Evolutionary conservation across 208 protist species (phyloP).

Genomic region (Trichomonas vaginalis): DNA sequence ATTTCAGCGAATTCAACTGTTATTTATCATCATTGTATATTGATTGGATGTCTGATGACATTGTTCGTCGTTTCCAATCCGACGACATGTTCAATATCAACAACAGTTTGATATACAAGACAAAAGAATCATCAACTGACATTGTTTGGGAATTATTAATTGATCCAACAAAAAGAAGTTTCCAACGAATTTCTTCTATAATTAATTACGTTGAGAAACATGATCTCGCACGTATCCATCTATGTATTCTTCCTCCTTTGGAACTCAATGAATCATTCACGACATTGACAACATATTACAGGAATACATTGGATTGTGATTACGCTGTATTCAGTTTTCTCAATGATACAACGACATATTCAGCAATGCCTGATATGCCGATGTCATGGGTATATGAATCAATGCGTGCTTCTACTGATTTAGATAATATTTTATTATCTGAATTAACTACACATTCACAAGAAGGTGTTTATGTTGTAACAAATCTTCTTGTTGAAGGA

Average conservation of each 20-base stretch:
- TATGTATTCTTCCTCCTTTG: background rate
- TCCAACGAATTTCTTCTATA: background rate
- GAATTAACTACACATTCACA: background rate
- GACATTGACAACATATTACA: background rate
- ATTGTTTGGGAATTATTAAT: background rate
- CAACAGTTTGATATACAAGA: background rate
- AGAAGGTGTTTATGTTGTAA: background rate
- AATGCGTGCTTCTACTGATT: background rate
- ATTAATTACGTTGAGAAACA: background rate
- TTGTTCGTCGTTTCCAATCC: background rate
- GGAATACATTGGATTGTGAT: background rate
- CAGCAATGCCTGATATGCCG: background rate
- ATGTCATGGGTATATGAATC: background rate
- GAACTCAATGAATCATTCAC: background rate
- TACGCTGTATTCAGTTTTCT: background rate
- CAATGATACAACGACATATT: constrained; percentile 3
- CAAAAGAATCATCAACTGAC: background rate
- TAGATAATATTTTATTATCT: constrained; percentile 1
- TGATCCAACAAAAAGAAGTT: background rate
- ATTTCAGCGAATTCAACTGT: background rate
- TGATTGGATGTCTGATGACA: background rate
- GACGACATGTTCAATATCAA: background rate
- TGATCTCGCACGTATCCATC: background rate
- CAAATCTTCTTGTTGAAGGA: background rate
- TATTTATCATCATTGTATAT: background rate